Percentiles rank a stretch among this genome's conserved stretches.
Conservation (phyloP, 225 moss, liverwort and hornwort species). For the Antitrichia curtipendula region DNA sequence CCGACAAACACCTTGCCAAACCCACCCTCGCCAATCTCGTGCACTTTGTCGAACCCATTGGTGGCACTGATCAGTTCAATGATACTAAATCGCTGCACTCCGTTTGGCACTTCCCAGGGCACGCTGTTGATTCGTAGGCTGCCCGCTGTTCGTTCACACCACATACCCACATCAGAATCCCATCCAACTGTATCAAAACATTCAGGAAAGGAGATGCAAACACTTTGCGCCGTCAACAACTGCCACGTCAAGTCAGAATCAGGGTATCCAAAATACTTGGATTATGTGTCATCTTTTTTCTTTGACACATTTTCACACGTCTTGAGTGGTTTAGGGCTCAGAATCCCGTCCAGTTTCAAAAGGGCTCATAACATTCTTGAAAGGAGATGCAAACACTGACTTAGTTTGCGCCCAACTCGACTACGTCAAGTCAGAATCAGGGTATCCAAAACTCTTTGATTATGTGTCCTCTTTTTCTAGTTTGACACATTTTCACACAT, state of each 20-base stretch:
- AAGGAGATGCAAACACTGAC: neutral
- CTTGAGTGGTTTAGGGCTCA: neutral
- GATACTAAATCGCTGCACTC: constrained; percentile 24
- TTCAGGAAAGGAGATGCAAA: neutral
- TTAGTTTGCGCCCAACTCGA: neutral
- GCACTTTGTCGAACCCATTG: constrained; percentile 14
- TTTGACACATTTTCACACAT: neutral
- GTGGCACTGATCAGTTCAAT: constrained; percentile 20
- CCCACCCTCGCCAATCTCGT: constrained; percentile 37
- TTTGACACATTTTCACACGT: neutral
- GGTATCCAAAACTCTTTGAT: neutral
- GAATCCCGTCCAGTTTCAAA: neutral
- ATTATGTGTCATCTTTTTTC: neutral
- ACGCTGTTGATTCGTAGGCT: neutral
- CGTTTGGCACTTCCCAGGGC: constrained; percentile 21
- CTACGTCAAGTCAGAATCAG: neutral
- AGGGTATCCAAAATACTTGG: neutral
- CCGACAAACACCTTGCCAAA: constrained; percentile 44
- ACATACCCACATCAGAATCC: neutral
- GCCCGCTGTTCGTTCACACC: neutral
- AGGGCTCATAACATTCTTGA: neutral
- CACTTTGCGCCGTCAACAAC: neutral
- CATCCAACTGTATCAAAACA: neutral
- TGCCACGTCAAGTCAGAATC: neutral
- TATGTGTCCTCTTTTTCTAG: neutral